These are phyloP conservation scores for Plasmodium gonderi DNA, from an alignment of 169 alveolate species.

Conservation along the genomic window DNA sequence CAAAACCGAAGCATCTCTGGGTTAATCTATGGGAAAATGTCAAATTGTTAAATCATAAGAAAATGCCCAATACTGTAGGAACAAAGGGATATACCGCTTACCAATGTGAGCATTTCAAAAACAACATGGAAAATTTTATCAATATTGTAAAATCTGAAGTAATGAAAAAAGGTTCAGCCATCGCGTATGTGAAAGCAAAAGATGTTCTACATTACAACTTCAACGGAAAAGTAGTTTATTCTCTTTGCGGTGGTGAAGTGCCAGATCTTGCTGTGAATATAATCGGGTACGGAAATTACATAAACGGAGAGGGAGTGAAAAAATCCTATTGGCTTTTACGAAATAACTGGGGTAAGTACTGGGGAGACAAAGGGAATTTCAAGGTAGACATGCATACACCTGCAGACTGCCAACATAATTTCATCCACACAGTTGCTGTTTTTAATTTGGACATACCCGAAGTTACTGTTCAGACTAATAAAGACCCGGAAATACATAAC, in stretches of 20 bases:
- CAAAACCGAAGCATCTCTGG: neutral
- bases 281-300: conserved; percentile 55
- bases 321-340: conserved; percentile 4
- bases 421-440: conserved; percentile 6
- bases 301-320: conserved; percentile 12
- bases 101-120: neutral
- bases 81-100: conserved; percentile 7
- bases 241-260: conserved; percentile 20
- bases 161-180: conserved; percentile 47
- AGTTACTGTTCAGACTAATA: neutral
- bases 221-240: conserved; percentile 33
- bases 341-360: conserved; percentile 15
- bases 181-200: conserved; percentile 46
- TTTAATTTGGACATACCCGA: neutral
- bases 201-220: conserved; percentile 20
- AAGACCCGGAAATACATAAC: neutral
- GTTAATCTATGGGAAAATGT: neutral
- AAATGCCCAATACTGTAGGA: neutral
- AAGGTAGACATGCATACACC: conserved; percentile 24
- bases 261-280: conserved; percentile 51
- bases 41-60: neutral
- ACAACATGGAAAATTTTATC: conserved; percentile 23
- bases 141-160: conserved; percentile 26
- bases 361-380: conserved; percentile 10
- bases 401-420: neutral